Base-by-base conservation (phyloP, 495 filamentous ascomycete genomes). In the Antarctomyces pellizariae region DNA sequence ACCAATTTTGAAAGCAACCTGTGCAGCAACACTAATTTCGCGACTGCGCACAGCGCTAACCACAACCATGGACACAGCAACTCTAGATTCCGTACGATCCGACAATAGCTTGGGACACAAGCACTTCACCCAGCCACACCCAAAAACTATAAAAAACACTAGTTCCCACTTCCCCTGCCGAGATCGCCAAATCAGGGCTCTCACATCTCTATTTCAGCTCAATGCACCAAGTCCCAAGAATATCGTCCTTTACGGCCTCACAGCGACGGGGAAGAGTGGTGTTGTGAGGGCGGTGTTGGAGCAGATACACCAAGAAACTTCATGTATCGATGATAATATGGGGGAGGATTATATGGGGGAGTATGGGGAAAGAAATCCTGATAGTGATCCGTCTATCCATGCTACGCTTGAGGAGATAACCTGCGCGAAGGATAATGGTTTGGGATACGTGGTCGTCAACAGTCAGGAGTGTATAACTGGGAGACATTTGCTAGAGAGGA, bases 401-500 rank as follows among this genome's bases (percentile, higher is more conserved):
- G 21, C 34, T 8, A 25, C 29, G 3, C 25, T 36, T 0, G 24
- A 25, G 13, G 27, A 34, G 3, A 15, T 15, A n/a, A n/a, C n/a
- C n/a, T n/a, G n/a, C n/a, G n/a, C n/a, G 4, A 24, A 24, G n/a
- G 24, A 26, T 14, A 22, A 20, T n/a, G 28, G 18, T 4, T 47
- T 72, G 13, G 56, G 55, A 20, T 69, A 75, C 39, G 71, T 75
- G 17, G 63, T 91, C 31, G 53, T 92, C 26, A 70, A 66, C 32
- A 82, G 70, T 18, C 50, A 61, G 27, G 84, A 95, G 56, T 93
- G 80, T 41, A 75, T 97, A 27, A 90, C 82, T 0, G 71, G 66
- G 0, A 70, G 86, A 15, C 86, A 97, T 49, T 53, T 97, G 4
- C 69, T 89, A 18, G 77, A 84, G 42, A 60, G 56, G 14, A 67